Evolutionary conservation across 441 rosid genomes (phyloP), one percentile per base, ranked within the genome.

Genomic region (Erysimum cheiri): DNA sequence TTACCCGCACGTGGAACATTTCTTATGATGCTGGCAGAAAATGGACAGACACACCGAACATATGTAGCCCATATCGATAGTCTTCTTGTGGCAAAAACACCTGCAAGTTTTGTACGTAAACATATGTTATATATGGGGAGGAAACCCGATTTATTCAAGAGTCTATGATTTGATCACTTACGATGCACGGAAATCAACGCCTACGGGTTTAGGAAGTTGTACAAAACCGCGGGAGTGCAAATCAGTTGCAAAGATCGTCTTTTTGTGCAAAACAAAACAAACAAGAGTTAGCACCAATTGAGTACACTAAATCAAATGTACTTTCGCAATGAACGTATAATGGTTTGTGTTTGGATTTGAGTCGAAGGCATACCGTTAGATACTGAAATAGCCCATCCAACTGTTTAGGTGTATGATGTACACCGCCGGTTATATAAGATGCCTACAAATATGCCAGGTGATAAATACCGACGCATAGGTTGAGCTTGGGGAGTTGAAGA

Each of bases 161-260:
- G 46, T 39, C 0, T 14, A 3, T 59, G 24, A 17, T 52, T 19
- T 24, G 58, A 41, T 64, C 57, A 82, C 99, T 74, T 82, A 95
- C 98, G 96, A 92, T 69, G 98, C 98, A 7, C 96, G 96, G 24
- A 95, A 95, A 85, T 95, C 99, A 29, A 95, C 96, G 11, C 95
- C 97, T 14, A 84, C 88, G 32, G 99, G 93, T 85, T 89, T 92
- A 13, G 97, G 98, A 79, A 95, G 96, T 80, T 89, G 98, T 62
- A 95, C 60, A 75, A 84, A 92, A 53, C 83, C 62, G 35, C 99
- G 91, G 62, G 96, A 86, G 80, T 87, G 87, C 82, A 95, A 81
- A 77, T 95, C 99, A 68, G 98, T 85, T 29, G 91, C 97, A 85
- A 90, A 92, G 46, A 95, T 92, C 4, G 97, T 90, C 99, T 95